Evolutionary conservation across 1,284 basidiomycete genomes (phyloP).

Genomic region (Sphagnurus paluster): DNA sequence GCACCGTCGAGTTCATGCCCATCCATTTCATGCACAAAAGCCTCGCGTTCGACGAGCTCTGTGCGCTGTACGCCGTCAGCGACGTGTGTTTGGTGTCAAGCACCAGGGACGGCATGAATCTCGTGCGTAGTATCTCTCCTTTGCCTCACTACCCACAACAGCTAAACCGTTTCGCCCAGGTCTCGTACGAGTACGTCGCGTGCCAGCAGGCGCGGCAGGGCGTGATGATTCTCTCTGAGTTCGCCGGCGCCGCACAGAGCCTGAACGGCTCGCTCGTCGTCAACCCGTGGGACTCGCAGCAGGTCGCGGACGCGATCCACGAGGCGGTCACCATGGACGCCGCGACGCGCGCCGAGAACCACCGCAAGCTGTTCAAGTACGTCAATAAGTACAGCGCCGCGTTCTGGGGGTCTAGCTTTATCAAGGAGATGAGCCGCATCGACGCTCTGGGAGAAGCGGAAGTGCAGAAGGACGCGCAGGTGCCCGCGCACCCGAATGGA

Average conservation of each 20-base stretch:
- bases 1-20: constrained; percentile 98
- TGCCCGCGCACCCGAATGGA: background rate
- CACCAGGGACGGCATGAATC: constrained; percentile 98
- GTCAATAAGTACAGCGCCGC: constrained; percentile 92
- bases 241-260: constrained; percentile 96
- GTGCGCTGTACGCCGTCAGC: constrained; percentile 93
- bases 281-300: constrained; percentile 95
- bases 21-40: constrained; percentile 99
- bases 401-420: constrained; percentile 91
- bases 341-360: constrained; percentile 84
- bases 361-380: constrained; percentile 94
- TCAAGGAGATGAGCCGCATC: constrained; percentile 77
- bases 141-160: constrained; percentile 10
- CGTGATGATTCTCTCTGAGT: constrained; percentile 97
- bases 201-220: constrained; percentile 93
- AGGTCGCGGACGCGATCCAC: constrained; percentile 95
- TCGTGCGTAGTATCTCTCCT: constrained; percentile 56
- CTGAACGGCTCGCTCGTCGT: constrained; percentile 93
- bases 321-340: constrained; percentile 90
- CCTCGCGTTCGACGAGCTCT: constrained; percentile 92
- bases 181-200: constrained; percentile 99
- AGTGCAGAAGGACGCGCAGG: constrained; percentile 24
- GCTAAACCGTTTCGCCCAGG: constrained; percentile 52
- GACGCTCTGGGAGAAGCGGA: constrained; percentile 35
- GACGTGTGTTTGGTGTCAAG: constrained; percentile 96